Conservation (phyloP, 345 rosid genomes). For the Acer yangbiense region DNA sequence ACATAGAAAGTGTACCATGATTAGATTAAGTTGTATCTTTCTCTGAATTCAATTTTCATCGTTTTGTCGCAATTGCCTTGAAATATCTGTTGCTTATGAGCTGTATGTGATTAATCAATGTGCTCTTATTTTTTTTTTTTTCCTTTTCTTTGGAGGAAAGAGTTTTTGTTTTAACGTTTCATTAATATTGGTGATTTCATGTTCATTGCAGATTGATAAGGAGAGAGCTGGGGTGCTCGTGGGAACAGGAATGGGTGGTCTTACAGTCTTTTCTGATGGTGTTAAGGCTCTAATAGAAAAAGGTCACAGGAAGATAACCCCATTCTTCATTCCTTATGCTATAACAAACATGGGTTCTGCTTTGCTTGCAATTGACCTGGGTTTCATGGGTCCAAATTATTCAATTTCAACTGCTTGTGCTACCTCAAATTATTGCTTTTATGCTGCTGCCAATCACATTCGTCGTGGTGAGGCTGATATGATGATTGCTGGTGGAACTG, state of each 20-base stretch:
- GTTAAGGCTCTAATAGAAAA: slow-evolving; percentile 81
- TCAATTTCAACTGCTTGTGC: slow-evolving; percentile 98
- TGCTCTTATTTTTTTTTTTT: neutral
- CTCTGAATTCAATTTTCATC: neutral
- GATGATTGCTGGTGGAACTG: slow-evolving; percentile 99
- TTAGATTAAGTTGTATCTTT: neutral
- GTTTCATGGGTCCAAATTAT: slow-evolving; percentile 99
- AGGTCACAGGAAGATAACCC: slow-evolving; percentile 85
- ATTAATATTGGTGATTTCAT: slow-evolving; percentile 12
- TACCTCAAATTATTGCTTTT: slow-evolving; percentile 95
- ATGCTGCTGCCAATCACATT: slow-evolving; percentile 97
- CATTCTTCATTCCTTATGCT: slow-evolving; percentile 90
- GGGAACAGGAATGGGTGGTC: slow-evolving; percentile 99
- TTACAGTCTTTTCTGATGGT: slow-evolving; percentile 85
- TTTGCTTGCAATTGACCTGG: slow-evolving; percentile 87
- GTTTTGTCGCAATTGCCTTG: neutral
- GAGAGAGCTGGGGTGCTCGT: slow-evolving; percentile 88
- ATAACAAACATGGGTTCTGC: slow-evolving; percentile 98
- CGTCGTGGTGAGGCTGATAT: slow-evolving; percentile 99
- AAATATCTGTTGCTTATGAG: neutral
- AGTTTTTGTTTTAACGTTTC: neutral
- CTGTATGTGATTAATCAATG: neutral
- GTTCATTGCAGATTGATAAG: slow-evolving; percentile 67
- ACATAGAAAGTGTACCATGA: neutral
- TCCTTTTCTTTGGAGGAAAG: neutral